Conservation (phyloP, 2,329 filamentous ascomycete species). For the Ascochyta fabae region DNA sequence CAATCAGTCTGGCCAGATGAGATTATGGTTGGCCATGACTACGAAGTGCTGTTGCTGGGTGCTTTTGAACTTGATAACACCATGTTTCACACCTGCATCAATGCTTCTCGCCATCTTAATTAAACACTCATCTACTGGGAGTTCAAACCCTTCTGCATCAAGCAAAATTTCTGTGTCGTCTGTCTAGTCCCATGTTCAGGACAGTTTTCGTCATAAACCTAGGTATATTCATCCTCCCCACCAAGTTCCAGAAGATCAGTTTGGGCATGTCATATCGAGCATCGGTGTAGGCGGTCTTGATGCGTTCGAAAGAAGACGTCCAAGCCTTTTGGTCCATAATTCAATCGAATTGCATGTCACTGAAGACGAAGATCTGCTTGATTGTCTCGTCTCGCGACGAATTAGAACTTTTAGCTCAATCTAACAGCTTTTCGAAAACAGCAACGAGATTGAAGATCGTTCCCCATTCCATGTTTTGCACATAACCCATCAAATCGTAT, state of each 20-base stretch:
- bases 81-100: background rate
- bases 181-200: too few species aligned
- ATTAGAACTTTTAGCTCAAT: constrained; percentile 45
- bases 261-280: constrained; percentile 3
- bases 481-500: background rate
- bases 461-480: background rate
- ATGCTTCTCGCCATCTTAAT: too few species aligned
- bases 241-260: constrained; percentile 1
- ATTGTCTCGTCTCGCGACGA: constrained; percentile 63
- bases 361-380: constrained; percentile 66
- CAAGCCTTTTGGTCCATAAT: constrained; percentile 43
- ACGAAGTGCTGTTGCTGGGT: background rate
- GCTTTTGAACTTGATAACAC: background rate
- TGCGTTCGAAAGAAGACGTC: constrained; percentile 55
- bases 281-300: background rate
- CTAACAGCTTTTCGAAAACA: background rate
- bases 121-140: too few species aligned
- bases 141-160: too few species aligned
- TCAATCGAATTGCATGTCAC: constrained; percentile 65
- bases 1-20: background rate
- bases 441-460: background rate
- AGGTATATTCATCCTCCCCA: constrained; percentile 55
- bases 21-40: background rate
- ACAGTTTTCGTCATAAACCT: too few species aligned
- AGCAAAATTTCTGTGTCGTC: too few species aligned